phyloP scores from a whole-genome alignment of 768 basidiomycete genomes.

The Naganishia kalamii region DNA sequence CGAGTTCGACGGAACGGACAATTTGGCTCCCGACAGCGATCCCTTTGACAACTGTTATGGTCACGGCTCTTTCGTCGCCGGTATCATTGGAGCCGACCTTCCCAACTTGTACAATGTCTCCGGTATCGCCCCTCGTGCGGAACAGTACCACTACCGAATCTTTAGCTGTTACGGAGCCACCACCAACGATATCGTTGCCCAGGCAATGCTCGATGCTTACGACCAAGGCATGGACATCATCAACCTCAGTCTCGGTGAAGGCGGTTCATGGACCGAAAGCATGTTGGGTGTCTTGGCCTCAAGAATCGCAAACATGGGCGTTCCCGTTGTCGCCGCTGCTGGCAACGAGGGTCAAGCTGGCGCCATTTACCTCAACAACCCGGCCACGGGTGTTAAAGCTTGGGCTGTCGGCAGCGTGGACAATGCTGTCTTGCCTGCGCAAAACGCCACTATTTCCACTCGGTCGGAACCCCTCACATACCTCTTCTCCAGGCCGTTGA shows the following conservation, averaged over 20 bases:
- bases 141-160: slow-evolving; percentile 52
- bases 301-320: slow-evolving; percentile 56
- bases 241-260: slow-evolving; percentile 59
- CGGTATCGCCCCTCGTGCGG: slow-evolving; percentile 63
- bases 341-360: slow-evolving; percentile 58
- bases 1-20: slow-evolving; percentile 34
- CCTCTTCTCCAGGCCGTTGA: slow-evolving; percentile 53
- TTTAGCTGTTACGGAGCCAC: slow-evolving; percentile 58
- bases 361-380: slow-evolving; percentile 58
- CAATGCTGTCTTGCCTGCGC: slow-evolving; percentile 57
- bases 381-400: slow-evolving; percentile 54
- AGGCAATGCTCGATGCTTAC: slow-evolving; percentile 50
- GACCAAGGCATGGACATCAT: slow-evolving; percentile 59
- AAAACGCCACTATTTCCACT: slow-evolving; percentile 53
- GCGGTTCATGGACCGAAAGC: slow-evolving; percentile 61
- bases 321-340: slow-evolving; percentile 58
- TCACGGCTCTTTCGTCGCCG: slow-evolving; percentile 48
- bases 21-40: slow-evolving; percentile 37
- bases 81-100: slow-evolving; percentile 57
- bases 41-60: slow-evolving; percentile 43
- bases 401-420: slow-evolving; percentile 49
- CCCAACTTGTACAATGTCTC: slow-evolving; percentile 61
- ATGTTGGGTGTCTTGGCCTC: slow-evolving; percentile 56
- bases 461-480: slow-evolving; percentile 52
- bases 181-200: slow-evolving; percentile 48